A percentile compares a stretch with the other conserved stretches of the same genome.
Evolutionary conservation across 768 basidiomycete genomes (phyloP).

Genomic region (Albatrellus ellisii): DNA sequence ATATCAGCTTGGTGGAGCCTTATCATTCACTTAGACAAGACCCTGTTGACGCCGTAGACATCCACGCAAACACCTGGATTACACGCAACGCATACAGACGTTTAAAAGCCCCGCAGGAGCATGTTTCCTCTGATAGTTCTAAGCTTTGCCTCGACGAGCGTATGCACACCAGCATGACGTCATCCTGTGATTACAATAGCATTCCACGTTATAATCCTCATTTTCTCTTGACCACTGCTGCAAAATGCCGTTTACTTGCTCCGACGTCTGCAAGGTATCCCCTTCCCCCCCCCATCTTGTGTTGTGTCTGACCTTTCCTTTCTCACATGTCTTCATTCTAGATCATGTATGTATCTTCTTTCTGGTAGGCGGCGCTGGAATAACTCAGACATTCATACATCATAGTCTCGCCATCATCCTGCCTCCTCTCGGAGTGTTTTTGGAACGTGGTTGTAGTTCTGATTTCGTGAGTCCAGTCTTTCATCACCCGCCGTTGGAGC

Average conservation of each 20-base stretch:
- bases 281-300: conserved; percentile 11
- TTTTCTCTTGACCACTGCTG: conserved; percentile 1
- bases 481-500: background rate
- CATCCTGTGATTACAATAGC: too few relatives aligned
- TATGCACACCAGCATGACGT: conserved; percentile 8
- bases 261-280: conserved; percentile 74
- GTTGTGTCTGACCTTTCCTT: background rate
- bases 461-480: conserved; percentile 44
- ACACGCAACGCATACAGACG: too few relatives aligned
- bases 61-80: too few relatives aligned
- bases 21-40: too few relatives aligned
- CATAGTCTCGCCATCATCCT: conserved; percentile 53
- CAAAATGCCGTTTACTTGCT: conserved; percentile 55
- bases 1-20: too few relatives aligned
- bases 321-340: conserved; percentile 12
- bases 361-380: too few relatives aligned
- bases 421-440: conserved; percentile 79
- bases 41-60: too few relatives aligned
- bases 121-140: too few relatives aligned
- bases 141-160: too few relatives aligned
- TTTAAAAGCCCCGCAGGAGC: too few relatives aligned
- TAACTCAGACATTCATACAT: too few relatives aligned
- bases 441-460: conserved; percentile 72
- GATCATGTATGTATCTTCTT: conserved; percentile 27
- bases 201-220: conserved; percentile 1